Percentiles rank a stretch among this genome's conserved stretches.
Evolutionary conservation across 2,329 filamentous ascomycete genomes (phyloP).

Genomic region (Parafenestella ontariensis): DNA sequence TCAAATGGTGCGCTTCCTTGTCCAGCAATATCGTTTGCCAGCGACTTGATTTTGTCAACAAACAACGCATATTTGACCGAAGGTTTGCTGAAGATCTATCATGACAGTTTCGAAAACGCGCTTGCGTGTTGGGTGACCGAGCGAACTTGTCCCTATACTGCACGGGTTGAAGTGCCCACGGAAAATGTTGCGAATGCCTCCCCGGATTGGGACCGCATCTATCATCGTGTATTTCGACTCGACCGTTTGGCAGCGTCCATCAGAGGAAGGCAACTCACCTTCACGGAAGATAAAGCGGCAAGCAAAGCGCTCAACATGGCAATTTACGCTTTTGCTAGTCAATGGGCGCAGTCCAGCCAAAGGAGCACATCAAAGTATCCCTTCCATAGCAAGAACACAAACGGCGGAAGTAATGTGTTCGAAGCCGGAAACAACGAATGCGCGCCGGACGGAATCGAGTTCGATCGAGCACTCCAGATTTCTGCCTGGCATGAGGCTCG

Average conservation of each 20-base stretch:
- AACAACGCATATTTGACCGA: constrained; percentile 53
- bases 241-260: constrained; percentile 54
- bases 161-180: constrained; percentile 34
- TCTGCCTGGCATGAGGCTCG: constrained; percentile 54
- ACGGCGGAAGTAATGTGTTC: constrained; percentile 15
- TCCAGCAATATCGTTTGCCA: constrained; percentile 28
- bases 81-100: constrained; percentile 59
- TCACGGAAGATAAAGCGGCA: constrained; percentile 53
- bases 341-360: constrained; percentile 52
- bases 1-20: constrained; percentile 27
- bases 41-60: constrained; percentile 42
- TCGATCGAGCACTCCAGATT: constrained; percentile 49
- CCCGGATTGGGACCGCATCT: constrained; percentile 60
- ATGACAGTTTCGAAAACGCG: constrained; percentile 62
- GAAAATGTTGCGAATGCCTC: constrained; percentile 43
- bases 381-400: constrained; percentile 23
- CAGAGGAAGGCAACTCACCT: constrained; percentile 52
- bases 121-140: constrained; percentile 63
- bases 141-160: constrained; percentile 60
- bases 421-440: constrained; percentile 5
- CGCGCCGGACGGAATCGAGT: constrained; percentile 17
- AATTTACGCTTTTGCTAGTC: constrained; percentile 62
- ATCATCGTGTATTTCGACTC: constrained; percentile 57
- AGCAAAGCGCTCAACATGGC: constrained; percentile 57
- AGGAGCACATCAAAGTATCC: constrained; percentile 40